Evolutionary conservation across 441 rosid genomes (phyloP), one percentile per base, ranked within the genome.

Genomic region (Francoa sonchifolia): DNA sequence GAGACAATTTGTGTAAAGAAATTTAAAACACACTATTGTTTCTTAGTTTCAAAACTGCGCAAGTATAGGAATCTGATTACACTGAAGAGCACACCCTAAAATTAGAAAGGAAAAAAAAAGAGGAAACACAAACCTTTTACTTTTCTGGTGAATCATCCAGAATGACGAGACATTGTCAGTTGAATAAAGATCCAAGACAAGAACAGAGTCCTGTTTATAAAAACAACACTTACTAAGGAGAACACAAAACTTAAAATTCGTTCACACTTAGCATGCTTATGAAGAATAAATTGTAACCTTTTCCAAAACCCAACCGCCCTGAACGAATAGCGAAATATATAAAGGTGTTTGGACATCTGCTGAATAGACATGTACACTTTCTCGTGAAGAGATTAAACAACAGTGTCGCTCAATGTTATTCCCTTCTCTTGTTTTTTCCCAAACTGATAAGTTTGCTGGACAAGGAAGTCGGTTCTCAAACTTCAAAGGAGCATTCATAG

Each of bases 291-390:
- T 30, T 35, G 33, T 61, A 50, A 92, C 99, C 96, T 79, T 83
- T 70, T 92, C 97, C 66, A 81, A 57, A 60, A 68, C 68, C 99
- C 97, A 92, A 53, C 82, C 95, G 50, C 94, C 99, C 53, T 78
- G 82, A 59, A 33, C 36, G 14, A n/a, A 33, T 13, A 33, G 17
- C 4, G 36, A 11, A 33, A 33, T 16, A 33, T 33, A 33, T 33
- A 33, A 2, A 12, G 36, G 36, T 61, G 71, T 33, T 18, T 33
- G 36, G 2, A 13, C 14, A 33, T 33, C 36, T 1, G 36, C 36
- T n/a, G 36, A 33, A 33, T 33, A 33, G 5, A 33, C 14, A 33
- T 33, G 5, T 12, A 13, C 36, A 33, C 36, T 33, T 18, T 13
- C 17, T 3, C 36, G 36, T 33, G 36, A 3, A 9, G 36, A 61